Evolutionary conservation across 371 early-diverging fungal species (phyloP).

Genomic region (Syncephalastrum monosporum): DNA sequence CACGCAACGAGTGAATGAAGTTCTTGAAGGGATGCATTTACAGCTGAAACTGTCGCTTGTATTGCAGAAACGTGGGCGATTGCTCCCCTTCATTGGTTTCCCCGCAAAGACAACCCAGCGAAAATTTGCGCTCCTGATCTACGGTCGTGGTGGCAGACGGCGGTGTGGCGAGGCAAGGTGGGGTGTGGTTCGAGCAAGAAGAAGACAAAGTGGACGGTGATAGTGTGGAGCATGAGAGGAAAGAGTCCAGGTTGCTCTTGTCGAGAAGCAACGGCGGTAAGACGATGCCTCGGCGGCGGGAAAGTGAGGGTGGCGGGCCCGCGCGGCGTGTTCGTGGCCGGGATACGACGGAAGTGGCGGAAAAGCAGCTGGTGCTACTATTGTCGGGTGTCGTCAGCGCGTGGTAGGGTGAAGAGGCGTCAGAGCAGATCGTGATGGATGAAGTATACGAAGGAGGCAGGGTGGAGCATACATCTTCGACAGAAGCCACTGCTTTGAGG

Average conservation of each 20-base stretch:
- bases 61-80: slow-evolving; percentile 12
- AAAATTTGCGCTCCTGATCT: background rate
- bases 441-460: background rate
- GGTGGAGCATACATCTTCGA: background rate
- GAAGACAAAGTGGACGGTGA: background rate
- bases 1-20: too few relatives aligned
- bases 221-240: background rate
- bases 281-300: slow-evolving; percentile 8
- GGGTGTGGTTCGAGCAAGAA: background rate
- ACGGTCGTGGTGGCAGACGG: background rate
- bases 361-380: too few relatives aligned
- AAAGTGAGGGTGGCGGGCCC: slow-evolving; percentile 2
- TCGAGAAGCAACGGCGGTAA: slow-evolving; percentile 7
- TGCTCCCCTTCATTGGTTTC: slow-evolving; percentile 4
- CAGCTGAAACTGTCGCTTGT: slow-evolving; percentile 10
- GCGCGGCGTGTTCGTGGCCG: too few relatives aligned
- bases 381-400: too few relatives aligned
- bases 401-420: too few relatives aligned
- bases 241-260: background rate
- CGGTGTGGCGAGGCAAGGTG: background rate
- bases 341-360: too few relatives aligned
- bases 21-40: background rate
- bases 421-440: too few relatives aligned
- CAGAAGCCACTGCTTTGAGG: too few relatives aligned
- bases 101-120: background rate